Evolutionary conservation across 2,329 filamentous ascomycete genomes (phyloP).

Genomic region (Xylogone sp.): DNA sequence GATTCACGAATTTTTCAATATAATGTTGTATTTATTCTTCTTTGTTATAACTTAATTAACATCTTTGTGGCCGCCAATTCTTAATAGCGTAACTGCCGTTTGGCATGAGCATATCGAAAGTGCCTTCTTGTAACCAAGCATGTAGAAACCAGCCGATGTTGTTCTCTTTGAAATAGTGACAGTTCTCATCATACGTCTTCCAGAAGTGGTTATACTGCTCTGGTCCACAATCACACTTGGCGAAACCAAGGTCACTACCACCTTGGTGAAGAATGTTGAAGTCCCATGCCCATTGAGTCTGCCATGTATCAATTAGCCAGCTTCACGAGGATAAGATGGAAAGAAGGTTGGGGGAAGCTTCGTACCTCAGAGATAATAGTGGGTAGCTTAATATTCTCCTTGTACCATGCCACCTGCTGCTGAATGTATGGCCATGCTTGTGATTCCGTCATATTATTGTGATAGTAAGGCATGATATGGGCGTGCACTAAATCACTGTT

Average conservation of each 20-base stretch:
- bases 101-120: neutral
- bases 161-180: neutral
- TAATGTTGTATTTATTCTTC: too few relatives aligned
- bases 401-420: neutral
- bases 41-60: too few relatives aligned
- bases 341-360: neutral
- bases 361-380: neutral
- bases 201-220: neutral
- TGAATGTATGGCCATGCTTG: neutral
- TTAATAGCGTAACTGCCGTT: neutral
- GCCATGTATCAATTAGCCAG: neutral
- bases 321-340: neutral
- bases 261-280: neutral
- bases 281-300: neutral
- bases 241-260: neutral
- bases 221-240: neutral
- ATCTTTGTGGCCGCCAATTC: neutral
- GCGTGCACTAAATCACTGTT: neutral
- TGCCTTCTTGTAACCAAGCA: neutral
- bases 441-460: neutral
- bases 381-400: neutral
- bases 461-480: neutral
- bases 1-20: too few relatives aligned
- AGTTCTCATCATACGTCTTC: neutral
- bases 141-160: neutral